These are phyloP conservation scores for Tricholoma matsutake DNA, from an alignment of 768 basidiomycete species.

Conservation along the genomic window DNA sequence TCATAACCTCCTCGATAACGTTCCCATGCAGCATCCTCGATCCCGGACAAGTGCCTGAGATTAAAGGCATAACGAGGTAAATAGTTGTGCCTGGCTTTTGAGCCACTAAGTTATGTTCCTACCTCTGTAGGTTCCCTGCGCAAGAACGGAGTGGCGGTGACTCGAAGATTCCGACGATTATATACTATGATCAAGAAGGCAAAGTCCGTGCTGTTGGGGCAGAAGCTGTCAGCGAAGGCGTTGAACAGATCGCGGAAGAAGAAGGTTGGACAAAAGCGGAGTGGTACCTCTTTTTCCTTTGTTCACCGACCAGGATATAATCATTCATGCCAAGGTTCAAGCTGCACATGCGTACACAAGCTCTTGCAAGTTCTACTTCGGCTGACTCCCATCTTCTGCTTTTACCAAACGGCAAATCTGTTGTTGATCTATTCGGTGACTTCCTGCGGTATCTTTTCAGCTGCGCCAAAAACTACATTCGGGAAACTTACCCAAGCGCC, in stretches of 20 bases:
- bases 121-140: slow-evolving; percentile 38
- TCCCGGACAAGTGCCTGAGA: slow-evolving; percentile 31
- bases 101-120: not conserved
- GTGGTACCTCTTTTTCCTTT: slow-evolving; percentile 29
- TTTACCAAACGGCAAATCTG: slow-evolving; percentile 40
- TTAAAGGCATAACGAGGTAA: slow-evolving; percentile 39
- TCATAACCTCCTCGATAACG: not conserved
- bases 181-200: slow-evolving; percentile 44
- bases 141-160: slow-evolving; percentile 42
- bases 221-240: slow-evolving; percentile 38
- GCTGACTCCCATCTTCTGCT: slow-evolving; percentile 30
- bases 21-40: slow-evolving; percentile 29
- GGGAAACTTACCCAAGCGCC: slow-evolving; percentile 44
- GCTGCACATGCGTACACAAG: not conserved
- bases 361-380: not conserved
- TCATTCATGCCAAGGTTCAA: slow-evolving; percentile 25
- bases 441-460: slow-evolving; percentile 46
- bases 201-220: slow-evolving; percentile 41
- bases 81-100: not conserved
- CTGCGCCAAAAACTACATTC: slow-evolving; percentile 41
- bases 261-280: slow-evolving; percentile 46
- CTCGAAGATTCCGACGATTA: slow-evolving; percentile 43
- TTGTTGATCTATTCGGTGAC: slow-evolving; percentile 44
- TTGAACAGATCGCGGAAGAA: slow-evolving; percentile 38
- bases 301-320: not conserved